These are phyloP conservation scores for Phytopythium cucurbitacearum DNA, from an alignment of 352 stramenopile species.

Conservation along the genomic window DNA sequence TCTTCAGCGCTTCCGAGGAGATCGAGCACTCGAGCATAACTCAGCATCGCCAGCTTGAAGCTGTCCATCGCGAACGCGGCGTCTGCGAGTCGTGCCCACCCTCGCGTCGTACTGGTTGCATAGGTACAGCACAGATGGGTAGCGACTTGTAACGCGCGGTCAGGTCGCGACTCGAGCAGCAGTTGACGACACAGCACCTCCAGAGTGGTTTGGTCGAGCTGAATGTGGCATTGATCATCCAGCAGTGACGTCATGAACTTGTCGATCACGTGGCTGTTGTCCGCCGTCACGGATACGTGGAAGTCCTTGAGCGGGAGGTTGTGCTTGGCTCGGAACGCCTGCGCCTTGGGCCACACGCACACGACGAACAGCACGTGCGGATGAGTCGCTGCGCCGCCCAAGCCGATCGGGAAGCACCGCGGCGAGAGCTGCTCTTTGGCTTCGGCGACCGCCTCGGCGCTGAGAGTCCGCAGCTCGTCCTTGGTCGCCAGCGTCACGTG, in stretches of 20 bases:
- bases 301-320: conserved; percentile 43
- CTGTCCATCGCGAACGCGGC: conserved; percentile 13
- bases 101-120: conserved; percentile 10
- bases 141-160: conserved; percentile 13
- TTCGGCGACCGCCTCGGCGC: conserved; percentile 18
- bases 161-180: conserved; percentile 21
- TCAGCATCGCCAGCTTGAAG: conserved; percentile 38
- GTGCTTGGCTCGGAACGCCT: conserved; percentile 35
- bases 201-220: conserved; percentile 21
- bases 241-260: conserved; percentile 36
- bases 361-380: conserved; percentile 43
- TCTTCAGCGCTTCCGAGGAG: conserved; percentile 2
- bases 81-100: conserved; percentile 29
- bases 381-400: conserved; percentile 18
- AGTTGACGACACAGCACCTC: conserved; percentile 26
- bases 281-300: conserved; percentile 41
- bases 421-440: conserved; percentile 17
- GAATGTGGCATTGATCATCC: conserved; percentile 7
- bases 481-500: conserved; percentile 64
- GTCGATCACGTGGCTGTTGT: conserved; percentile 43
- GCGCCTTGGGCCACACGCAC: conserved; percentile 53
- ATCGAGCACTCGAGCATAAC: conserved; percentile 17
- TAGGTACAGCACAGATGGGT: neutral
- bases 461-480: conserved; percentile 28
- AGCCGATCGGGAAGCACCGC: conserved; percentile 35